Percentiles rank a stretch among this genome's conserved stretches.
Conservation (phyloP, 1,284 basidiomycete species). For the Fistulinella cinereoalba region DNA sequence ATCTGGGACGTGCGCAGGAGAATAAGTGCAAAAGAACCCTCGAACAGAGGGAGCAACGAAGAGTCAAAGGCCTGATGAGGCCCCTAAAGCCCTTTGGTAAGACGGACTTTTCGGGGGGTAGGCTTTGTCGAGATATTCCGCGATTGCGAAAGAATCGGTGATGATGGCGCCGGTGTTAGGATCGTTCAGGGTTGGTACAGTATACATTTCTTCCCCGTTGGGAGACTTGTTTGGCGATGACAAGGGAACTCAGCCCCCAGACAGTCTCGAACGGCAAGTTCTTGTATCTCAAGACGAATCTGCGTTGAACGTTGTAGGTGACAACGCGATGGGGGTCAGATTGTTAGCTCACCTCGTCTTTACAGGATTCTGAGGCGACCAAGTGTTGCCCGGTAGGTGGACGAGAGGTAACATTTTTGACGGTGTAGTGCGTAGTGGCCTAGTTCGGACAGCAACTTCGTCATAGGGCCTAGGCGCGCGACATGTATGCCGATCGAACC, state of each 20-base stretch:
- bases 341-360: slow-evolving; percentile 19
- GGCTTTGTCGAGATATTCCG: slow-evolving; percentile 44
- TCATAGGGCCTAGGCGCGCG: too few relatives aligned
- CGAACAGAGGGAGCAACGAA: slow-evolving; percentile 4
- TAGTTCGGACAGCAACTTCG: background rate
- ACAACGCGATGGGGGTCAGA: too few relatives aligned
- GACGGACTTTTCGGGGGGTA: slow-evolving; percentile 41
- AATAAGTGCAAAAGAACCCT: slow-evolving; percentile 5
- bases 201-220: background rate
- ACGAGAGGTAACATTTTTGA: slow-evolving; percentile 24
- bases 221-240: background rate
- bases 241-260: too few relatives aligned
- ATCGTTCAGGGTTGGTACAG: background rate
- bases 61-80: slow-evolving; percentile 33
- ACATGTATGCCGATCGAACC: too few relatives aligned
- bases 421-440: background rate
- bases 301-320: background rate
- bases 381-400: slow-evolving; percentile 16
- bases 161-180: slow-evolving; percentile 30
- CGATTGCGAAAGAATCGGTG: slow-evolving; percentile 39
- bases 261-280: slow-evolving; percentile 30
- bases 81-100: slow-evolving; percentile 35
- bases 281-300: slow-evolving; percentile 30
- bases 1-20: slow-evolving; percentile 13
- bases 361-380: slow-evolving; percentile 24